Percentiles rank a stretch among this genome's conserved stretches.
phyloP scores from a whole-genome alignment of 2,329 filamentous ascomycete species.

The Penicillium sp. region DNA sequence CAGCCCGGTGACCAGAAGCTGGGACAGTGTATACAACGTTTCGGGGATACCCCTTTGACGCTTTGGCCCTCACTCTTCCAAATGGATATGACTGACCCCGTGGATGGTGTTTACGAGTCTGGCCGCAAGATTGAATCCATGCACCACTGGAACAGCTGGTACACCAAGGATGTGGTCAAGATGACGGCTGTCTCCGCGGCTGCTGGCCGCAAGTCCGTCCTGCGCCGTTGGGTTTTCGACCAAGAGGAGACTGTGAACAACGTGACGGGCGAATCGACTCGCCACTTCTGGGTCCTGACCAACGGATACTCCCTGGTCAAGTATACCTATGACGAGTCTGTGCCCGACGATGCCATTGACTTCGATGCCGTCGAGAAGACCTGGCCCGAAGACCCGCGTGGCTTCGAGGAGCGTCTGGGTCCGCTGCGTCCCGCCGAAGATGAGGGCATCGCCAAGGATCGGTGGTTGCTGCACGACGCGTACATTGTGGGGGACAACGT shows the following conservation, averaged over 20 bases:
- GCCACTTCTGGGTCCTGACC: constrained; percentile 45
- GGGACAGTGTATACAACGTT: constrained; percentile 43
- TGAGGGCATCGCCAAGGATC: constrained; percentile 41
- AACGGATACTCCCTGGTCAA: constrained; percentile 46
- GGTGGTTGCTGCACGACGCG: constrained; percentile 41
- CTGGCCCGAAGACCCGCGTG: constrained; percentile 44
- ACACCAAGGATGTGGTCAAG: constrained; percentile 45
- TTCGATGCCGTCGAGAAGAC: constrained; percentile 46
- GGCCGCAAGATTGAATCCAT: constrained; percentile 44
- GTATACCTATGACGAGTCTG: constrained; percentile 39
- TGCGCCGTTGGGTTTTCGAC: constrained; percentile 47
- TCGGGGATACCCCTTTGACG: constrained; percentile 39
- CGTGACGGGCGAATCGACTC: constrained; percentile 34
- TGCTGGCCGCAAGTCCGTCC: constrained; percentile 42
- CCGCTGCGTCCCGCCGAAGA: constrained; percentile 41
- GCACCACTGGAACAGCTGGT: constrained; percentile 48
- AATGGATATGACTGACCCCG: constrained; percentile 45
- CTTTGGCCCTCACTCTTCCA: constrained; percentile 45
- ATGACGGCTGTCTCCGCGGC: constrained; percentile 44
- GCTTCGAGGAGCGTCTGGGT: constrained; percentile 41
- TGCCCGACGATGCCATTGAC: constrained; percentile 41
- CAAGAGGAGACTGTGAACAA: constrained; percentile 39
- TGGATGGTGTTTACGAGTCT: constrained; percentile 45
- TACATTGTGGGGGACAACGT: constrained; percentile 43
- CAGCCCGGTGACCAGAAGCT: constrained; percentile 47